phyloP scores from a whole-genome alignment of 176 grass and related monocot species.

The Secale cereale region DNA sequence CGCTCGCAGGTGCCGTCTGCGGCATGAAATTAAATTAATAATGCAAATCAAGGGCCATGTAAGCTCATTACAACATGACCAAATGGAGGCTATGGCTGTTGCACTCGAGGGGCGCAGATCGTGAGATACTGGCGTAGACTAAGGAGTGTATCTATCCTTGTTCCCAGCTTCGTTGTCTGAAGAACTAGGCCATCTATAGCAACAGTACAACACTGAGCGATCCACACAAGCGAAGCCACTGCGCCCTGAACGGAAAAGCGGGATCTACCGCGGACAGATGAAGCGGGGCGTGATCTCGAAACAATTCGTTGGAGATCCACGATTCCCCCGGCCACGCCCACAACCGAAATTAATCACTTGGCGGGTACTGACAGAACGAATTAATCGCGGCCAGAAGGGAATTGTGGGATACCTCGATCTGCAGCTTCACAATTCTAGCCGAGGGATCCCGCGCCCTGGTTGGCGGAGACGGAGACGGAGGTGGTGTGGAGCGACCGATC shows the following conservation, averaged over 20 bases:
- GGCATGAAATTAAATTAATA: background rate
- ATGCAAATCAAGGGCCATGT: background rate
- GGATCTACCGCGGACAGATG: background rate
- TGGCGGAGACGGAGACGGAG: background rate
- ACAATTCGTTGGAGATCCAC: background rate
- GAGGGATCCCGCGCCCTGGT: background rate
- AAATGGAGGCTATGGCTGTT: background rate
- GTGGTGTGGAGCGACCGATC: background rate
- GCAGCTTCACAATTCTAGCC: background rate
- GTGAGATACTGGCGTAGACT: background rate
- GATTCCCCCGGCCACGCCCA: background rate
- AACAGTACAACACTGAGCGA: background rate
- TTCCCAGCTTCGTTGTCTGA: background rate
- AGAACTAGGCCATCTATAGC: background rate
- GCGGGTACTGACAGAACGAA: background rate
- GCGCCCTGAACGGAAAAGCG: background rate
- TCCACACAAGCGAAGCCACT: background rate
- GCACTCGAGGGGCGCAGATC: background rate
- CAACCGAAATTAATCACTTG: background rate
- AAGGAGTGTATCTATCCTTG: background rate
- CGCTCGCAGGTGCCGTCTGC: background rate
- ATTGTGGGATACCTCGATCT: background rate
- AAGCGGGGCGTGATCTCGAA: background rate
- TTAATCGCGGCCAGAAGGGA: background rate
- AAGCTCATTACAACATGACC: background rate